Evolutionary conservation across 208 protist species (phyloP).

Genomic region (Naegleria lovaniensis): DNA sequence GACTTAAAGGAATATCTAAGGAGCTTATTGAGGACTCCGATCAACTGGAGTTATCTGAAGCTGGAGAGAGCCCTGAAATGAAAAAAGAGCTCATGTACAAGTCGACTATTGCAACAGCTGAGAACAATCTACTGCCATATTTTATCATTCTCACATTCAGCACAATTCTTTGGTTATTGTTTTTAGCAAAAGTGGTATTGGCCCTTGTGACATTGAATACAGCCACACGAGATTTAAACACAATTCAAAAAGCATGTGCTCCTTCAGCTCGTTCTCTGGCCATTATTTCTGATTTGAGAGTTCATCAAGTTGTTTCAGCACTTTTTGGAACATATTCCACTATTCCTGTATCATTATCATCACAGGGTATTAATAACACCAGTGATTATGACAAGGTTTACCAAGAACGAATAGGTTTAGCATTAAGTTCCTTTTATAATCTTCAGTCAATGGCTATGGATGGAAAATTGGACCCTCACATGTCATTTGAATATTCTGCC

Average conservation of each 20-base stretch:
- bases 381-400: neutral
- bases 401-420: neutral
- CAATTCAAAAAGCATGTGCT: neutral
- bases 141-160: neutral
- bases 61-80: neutral
- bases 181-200: neutral
- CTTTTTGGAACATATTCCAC: neutral
- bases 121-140: neutral
- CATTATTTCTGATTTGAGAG: neutral
- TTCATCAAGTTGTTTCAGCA: neutral
- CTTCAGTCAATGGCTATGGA: neutral
- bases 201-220: neutral
- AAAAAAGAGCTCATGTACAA: neutral
- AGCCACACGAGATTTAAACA: neutral
- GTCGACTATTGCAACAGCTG: neutral
- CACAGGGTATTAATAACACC: neutral
- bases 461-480: neutral
- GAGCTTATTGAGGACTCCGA: neutral
- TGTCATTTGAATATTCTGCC: neutral
- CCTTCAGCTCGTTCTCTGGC: neutral
- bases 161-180: neutral
- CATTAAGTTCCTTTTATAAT: neutral
- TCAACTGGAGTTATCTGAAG: neutral
- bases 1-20: neutral
- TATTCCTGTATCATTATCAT: neutral